These are phyloP conservation scores for Panaeolus papilionaceus DNA, from an alignment of 768 basidiomycete genomes.

Conservation along the genomic window DNA sequence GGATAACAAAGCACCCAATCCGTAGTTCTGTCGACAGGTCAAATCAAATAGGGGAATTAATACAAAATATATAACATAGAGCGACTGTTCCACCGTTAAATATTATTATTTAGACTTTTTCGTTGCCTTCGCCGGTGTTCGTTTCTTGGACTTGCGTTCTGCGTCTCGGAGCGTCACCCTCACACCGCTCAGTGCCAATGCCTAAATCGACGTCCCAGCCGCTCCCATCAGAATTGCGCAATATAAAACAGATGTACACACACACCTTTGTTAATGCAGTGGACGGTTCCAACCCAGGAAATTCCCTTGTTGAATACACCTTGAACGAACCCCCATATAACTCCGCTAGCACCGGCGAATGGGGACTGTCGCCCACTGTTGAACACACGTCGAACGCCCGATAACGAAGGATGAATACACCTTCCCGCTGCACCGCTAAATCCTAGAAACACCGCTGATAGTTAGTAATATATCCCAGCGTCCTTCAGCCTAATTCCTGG, in stretches of 20 bases:
- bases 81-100: constrained; percentile 11
- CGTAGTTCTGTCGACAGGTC: neutral
- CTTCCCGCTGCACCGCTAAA: constrained; percentile 69
- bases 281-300: constrained; percentile 72
- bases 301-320: constrained; percentile 77
- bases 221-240: constrained; percentile 15
- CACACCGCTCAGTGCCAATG: constrained; percentile 44
- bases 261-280: constrained; percentile 73
- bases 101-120: constrained; percentile 21
- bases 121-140: constrained; percentile 22
- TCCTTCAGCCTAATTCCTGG: neutral
- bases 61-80: constrained; percentile 14
- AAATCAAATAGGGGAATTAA: constrained; percentile 17
- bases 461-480: neutral
- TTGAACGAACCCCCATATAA: constrained; percentile 70
- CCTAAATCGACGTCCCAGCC: constrained; percentile 26
- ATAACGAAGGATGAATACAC: constrained; percentile 74
- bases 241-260: constrained; percentile 22
- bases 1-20: neutral
- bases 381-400: constrained; percentile 69
- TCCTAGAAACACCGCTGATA: constrained; percentile 49
- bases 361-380: constrained; percentile 33
- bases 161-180: constrained; percentile 48
- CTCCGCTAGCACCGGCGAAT: constrained; percentile 60
- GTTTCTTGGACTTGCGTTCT: constrained; percentile 46